Evolutionary conservation across 495 filamentous ascomycete species (phyloP).

Genomic region (Penicillium malachiteum): DNA sequence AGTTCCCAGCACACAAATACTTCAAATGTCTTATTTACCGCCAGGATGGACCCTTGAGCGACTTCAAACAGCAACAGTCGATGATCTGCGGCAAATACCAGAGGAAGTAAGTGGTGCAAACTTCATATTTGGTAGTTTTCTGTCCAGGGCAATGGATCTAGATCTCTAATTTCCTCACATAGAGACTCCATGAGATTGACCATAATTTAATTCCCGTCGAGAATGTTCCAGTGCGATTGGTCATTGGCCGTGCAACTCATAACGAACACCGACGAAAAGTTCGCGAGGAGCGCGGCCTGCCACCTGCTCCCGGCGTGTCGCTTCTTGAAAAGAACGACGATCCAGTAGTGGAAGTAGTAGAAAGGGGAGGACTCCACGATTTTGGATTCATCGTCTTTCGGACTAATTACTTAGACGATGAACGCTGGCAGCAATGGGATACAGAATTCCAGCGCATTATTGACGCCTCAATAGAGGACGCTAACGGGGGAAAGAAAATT

Average conservation of each 20-base stretch:
- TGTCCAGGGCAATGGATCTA: not conserved
- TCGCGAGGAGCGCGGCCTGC: not conserved
- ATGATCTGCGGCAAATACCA: constrained; percentile 5
- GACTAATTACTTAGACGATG: not conserved
- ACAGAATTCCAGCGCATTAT: not conserved
- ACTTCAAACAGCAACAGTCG: constrained; percentile 3
- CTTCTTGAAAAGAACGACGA: constrained; percentile 3
- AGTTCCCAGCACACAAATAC: no score
- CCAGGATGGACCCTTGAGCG: constrained; percentile 1
- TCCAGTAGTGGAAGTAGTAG: constrained; percentile 4
- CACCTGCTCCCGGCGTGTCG: not conserved
- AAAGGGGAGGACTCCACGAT: not conserved
- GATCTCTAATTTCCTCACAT: not conserved
- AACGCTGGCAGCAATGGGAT: not conserved
- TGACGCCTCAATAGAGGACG: not conserved
- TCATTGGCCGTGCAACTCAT: not conserved
- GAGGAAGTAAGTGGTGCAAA: constrained; percentile 1
- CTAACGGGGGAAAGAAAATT: constrained; percentile 2
- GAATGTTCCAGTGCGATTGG: not conserved
- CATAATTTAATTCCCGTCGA: not conserved
- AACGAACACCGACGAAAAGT: constrained; percentile 4
- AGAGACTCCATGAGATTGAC: constrained; percentile 3
- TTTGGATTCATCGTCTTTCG: constrained; percentile 5
- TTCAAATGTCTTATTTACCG: constrained; percentile 3
- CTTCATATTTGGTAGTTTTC: not conserved